phyloP scores from a whole-genome alignment of 768 basidiomycete species.

The Rhizopogon salebrosus region DNA sequence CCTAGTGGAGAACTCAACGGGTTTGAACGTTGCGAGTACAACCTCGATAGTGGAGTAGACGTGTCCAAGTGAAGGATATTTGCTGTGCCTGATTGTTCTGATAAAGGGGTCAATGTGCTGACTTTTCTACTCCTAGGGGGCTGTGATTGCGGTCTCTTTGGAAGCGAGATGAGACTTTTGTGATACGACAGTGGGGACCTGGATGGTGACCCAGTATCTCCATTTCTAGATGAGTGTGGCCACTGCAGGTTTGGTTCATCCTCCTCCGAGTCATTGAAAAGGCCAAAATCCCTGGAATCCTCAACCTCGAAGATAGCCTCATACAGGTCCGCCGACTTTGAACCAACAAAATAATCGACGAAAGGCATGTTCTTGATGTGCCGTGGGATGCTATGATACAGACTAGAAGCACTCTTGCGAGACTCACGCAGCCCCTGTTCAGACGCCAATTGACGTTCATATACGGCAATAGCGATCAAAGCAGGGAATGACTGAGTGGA shows the following conservation, averaged over 20 bases:
- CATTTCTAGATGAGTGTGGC: slow-evolving; percentile 4
- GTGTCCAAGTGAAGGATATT: slow-evolving; percentile 24
- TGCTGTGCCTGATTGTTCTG: slow-evolving; percentile 25
- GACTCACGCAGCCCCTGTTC: slow-evolving; percentile 47
- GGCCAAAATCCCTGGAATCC: slow-evolving; percentile 36
- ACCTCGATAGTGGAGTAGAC: slow-evolving; percentile 20
- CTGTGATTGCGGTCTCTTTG: slow-evolving; percentile 9
- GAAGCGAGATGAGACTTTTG: not conserved
- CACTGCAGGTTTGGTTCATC: slow-evolving; percentile 23
- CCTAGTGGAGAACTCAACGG: not conserved
- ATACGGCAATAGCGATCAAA: slow-evolving; percentile 67
- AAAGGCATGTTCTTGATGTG: slow-evolving; percentile 71
- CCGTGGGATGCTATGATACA: slow-evolving; percentile 65
- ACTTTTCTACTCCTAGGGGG: slow-evolving; percentile 18
- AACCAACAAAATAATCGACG: slow-evolving; percentile 72
- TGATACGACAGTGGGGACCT: slow-evolving; percentile 3
- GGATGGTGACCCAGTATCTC: slow-evolving; percentile 8
- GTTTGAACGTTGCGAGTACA: slow-evolving; percentile 16
- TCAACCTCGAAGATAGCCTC: slow-evolving; percentile 80
- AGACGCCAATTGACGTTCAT: slow-evolving; percentile 67
- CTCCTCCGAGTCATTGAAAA: slow-evolving; percentile 49
- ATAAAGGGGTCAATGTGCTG: slow-evolving; percentile 21
- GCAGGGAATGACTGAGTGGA: slow-evolving; percentile 62
- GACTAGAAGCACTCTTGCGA: slow-evolving; percentile 43
- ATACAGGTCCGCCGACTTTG: slow-evolving; percentile 59